Evolutionary conservation across 805 yeast species (phyloP).

Genomic region (Lipomyces yamadae): DNA sequence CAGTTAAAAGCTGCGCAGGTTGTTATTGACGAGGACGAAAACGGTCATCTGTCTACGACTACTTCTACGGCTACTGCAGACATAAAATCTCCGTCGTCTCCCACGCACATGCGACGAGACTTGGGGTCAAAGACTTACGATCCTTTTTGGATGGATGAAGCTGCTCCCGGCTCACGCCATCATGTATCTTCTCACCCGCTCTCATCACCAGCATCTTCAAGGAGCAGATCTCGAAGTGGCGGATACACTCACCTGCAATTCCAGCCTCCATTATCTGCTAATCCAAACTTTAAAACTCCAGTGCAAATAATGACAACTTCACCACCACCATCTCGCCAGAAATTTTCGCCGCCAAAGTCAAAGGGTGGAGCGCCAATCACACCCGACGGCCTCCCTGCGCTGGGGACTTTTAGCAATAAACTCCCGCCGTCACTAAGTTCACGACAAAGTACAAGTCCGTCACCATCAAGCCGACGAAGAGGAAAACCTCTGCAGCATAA

Average conservation of each 20-base stretch:
- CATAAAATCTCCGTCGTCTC: background rate
- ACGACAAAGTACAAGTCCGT: constrained; percentile 22
- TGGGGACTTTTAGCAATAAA: constrained; percentile 35
- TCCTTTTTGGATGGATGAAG: constrained; percentile 16
- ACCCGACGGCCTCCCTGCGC: constrained; percentile 31
- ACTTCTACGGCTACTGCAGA: background rate
- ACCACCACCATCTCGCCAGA: constrained; percentile 16
- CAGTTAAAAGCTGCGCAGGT: constrained; percentile 10
- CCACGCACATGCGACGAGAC: background rate
- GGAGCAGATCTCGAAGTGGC: background rate
- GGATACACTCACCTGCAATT: constrained; percentile 13
- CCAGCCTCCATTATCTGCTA: constrained; percentile 16
- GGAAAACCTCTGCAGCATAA: background rate
- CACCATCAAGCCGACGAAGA: constrained; percentile 16
- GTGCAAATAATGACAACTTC: constrained; percentile 3
- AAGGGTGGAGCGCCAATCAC: constrained; percentile 21
- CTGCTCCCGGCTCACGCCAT: constrained; percentile 1
- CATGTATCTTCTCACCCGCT: background rate
- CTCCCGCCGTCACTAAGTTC: constrained; percentile 27
- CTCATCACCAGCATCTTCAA: background rate
- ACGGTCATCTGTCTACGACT: constrained; percentile 19
- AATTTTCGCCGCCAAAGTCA: constrained; percentile 14
- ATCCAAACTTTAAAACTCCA: constrained; percentile 6
- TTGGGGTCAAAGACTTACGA: constrained; percentile 18
- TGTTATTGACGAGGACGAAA: constrained; percentile 16